Conservation (phyloP, 352 stramenopile species). For the Salisapilia sapeloensis region DNA sequence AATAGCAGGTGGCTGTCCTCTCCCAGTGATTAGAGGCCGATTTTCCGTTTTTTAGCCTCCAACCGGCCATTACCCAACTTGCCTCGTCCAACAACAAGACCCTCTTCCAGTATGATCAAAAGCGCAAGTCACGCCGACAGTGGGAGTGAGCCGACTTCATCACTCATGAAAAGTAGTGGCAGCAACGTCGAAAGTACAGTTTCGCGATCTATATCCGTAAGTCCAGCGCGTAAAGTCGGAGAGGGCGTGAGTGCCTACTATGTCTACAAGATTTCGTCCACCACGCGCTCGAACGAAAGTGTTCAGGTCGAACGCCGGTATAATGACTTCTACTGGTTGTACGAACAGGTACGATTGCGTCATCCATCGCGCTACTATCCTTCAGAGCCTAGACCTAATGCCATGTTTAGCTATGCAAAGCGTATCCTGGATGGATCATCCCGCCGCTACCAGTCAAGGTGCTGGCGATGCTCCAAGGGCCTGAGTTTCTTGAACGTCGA, state of each 20-base stretch:
- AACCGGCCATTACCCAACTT: too few species aligned
- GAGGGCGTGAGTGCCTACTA: conserved; percentile 76
- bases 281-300: conserved; percentile 14
- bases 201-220: conserved; percentile 24
- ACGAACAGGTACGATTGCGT: conserved; percentile 21
- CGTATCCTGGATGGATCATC: conserved; percentile 74
- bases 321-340: conserved; percentile 75
- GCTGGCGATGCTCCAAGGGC: conserved; percentile 52
- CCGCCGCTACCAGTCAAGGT: conserved; percentile 62
- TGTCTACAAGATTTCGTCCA: conserved; percentile 63
- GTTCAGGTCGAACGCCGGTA: conserved; percentile 61
- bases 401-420: conserved; percentile 15
- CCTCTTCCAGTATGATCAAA: too few species aligned
- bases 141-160: too few species aligned
- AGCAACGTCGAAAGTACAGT: conserved; percentile 1
- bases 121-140: too few species aligned
- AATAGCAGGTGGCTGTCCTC: background rate
- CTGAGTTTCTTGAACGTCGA: conserved; percentile 65
- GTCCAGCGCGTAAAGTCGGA: conserved; percentile 51
- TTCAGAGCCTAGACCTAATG: background rate
- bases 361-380: background rate
- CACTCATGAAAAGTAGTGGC: too few species aligned
- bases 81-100: too few species aligned
- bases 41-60: too few species aligned
- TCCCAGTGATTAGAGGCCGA: background rate